These are phyloP conservation scores for Ogataea degrootiae DNA, from an alignment of 805 yeast genomes.

Conservation along the genomic window DNA sequence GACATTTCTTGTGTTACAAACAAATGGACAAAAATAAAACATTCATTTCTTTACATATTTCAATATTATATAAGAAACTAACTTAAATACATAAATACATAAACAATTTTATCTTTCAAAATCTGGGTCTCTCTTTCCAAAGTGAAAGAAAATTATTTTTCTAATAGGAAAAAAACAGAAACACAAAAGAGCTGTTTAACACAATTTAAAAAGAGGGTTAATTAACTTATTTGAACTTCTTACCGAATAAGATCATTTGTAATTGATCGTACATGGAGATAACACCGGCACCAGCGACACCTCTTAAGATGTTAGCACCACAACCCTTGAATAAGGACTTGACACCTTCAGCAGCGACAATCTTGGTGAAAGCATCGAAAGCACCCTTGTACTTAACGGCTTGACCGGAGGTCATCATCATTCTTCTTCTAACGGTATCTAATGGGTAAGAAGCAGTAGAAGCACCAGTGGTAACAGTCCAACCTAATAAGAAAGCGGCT, in stretches of 20 bases:
- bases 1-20: background rate
- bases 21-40: background rate
- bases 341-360: slow-evolving; percentile 95
- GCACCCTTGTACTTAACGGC: slow-evolving; percentile 96
- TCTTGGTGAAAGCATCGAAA: slow-evolving; percentile 84
- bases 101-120: background rate
- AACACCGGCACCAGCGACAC: slow-evolving; percentile 99
- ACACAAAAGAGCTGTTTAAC: background rate
- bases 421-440: slow-evolving; percentile 99
- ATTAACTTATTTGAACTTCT: slow-evolving; percentile 70
- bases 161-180: background rate
- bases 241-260: slow-evolving; percentile 92
- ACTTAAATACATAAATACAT: background rate
- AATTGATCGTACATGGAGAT: slow-evolving; percentile 96
- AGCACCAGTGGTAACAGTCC: slow-evolving; percentile 98
- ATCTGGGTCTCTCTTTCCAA: background rate
- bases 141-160: background rate
- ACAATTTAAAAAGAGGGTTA: slow-evolving; percentile 4
- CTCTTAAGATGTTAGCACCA: slow-evolving; percentile 99
- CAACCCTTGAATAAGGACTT: slow-evolving; percentile 95
- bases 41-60: background rate
- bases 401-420: slow-evolving; percentile 99
- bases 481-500: slow-evolving; percentile 94
- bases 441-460: slow-evolving; percentile 98
- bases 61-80: background rate